Conservation (phyloP, 1,284 basidiomycete genomes). For the Caloboletus firmus region DNA sequence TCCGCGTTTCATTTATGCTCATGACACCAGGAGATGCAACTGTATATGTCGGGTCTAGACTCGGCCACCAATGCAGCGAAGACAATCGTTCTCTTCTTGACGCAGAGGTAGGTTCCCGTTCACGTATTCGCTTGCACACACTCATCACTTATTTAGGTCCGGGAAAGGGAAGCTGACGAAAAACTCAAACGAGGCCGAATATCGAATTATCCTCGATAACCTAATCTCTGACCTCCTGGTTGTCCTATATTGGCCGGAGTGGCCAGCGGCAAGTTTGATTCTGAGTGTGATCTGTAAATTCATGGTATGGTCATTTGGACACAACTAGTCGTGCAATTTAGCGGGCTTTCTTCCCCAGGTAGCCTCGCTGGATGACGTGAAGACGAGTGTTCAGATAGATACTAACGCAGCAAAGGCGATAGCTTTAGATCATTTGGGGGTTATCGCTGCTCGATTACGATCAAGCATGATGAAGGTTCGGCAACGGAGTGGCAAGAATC, state of each 20-base stretch:
- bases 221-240: constrained; percentile 86
- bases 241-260: constrained; percentile 93
- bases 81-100: constrained; percentile 81
- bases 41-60: constrained; percentile 70
- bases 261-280: constrained; percentile 89
- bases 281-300: constrained; percentile 76
- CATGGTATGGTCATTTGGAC: constrained; percentile 59
- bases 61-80: constrained; percentile 82
- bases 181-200: constrained; percentile 87
- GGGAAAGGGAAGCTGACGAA: constrained; percentile 84
- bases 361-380: constrained; percentile 77
- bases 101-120: constrained; percentile 57
- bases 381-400: constrained; percentile 62
- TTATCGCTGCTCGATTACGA: constrained; percentile 84
- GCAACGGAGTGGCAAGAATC: constrained; percentile 32
- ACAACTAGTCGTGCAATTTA: not conserved
- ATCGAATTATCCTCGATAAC: constrained; percentile 87
- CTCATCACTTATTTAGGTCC: constrained; percentile 45
- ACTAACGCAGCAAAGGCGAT: constrained; percentile 82
- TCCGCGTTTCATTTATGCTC: constrained; percentile 1
- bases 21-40: constrained; percentile 54
- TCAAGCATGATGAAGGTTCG: constrained; percentile 56
- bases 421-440: constrained; percentile 89
- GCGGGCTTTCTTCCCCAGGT: constrained; percentile 36
- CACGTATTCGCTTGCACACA: not conserved